Evolutionary conservation across 2,329 filamentous ascomycete species (phyloP).

Genomic region (Cytospora mali): DNA sequence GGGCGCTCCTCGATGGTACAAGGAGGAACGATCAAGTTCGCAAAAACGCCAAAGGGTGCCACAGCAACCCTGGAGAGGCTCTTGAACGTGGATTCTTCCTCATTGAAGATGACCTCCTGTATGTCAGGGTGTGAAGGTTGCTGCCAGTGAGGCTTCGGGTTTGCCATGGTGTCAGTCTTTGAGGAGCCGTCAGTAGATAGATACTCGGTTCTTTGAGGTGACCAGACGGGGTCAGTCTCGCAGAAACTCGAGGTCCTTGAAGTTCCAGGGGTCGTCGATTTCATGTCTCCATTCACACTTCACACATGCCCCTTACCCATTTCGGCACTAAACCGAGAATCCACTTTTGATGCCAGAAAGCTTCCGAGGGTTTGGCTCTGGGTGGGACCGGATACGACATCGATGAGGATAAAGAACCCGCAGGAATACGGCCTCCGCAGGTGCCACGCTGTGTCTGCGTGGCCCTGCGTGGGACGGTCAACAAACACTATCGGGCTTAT

Average conservation of each 20-base stretch:
- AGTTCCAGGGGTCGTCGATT: background rate
- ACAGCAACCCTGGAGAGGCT: conserved; percentile 58
- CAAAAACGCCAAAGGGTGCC: conserved; percentile 65
- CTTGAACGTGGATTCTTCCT: conserved; percentile 60
- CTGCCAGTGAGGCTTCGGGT: conserved; percentile 59
- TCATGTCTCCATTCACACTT: background rate
- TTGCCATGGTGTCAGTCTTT: conserved; percentile 49
- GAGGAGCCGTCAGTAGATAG: too few relatives aligned
- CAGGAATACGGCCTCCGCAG: background rate
- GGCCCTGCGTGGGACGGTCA: too few relatives aligned
- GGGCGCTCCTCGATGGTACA: conserved; percentile 57
- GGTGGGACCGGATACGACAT: background rate
- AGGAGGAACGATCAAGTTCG: conserved; percentile 67
- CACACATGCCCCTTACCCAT: background rate
- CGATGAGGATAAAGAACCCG: too few relatives aligned
- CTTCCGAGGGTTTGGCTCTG: background rate
- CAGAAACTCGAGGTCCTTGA: background rate
- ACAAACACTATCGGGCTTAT: background rate
- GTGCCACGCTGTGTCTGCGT: background rate
- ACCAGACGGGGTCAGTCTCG: background rate
- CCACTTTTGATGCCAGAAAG: background rate
- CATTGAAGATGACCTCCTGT: conserved; percentile 58
- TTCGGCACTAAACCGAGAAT: background rate
- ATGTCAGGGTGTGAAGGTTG: conserved; percentile 63
- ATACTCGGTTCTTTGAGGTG: background rate